Evolutionary conservation across 2,329 filamentous ascomycete species (phyloP).

Genomic region (Madurella mycetomatis): DNA sequence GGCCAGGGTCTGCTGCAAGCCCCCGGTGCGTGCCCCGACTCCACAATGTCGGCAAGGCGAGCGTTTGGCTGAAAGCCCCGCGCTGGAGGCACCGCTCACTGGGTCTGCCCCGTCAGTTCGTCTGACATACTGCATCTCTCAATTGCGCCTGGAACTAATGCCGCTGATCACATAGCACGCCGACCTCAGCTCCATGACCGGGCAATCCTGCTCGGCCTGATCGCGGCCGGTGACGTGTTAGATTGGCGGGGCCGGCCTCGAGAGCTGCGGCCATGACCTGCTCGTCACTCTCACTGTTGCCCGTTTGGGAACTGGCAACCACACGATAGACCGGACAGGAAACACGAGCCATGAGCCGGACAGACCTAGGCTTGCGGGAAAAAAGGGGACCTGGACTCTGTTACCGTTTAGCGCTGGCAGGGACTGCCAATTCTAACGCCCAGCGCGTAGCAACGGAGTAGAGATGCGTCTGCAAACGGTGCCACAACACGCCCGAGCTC

Average conservation of each 20-base stretch:
- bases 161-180: background rate
- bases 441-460: background rate
- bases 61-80: too few relatives aligned
- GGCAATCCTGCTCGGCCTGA: constrained; percentile 9
- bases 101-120: background rate
- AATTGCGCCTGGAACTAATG: background rate
- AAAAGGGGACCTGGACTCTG: background rate
- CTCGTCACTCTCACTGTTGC: constrained; percentile 19
- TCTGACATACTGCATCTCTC: background rate
- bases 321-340: background rate
- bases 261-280: constrained; percentile 21
- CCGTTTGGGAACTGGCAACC: constrained; percentile 8
- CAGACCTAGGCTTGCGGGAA: background rate
- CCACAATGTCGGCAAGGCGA: too few relatives aligned
- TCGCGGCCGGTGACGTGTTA: constrained; percentile 23
- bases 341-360: background rate
- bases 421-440: background rate
- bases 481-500: too few relatives aligned
- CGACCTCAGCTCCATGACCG: background rate
- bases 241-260: constrained; percentile 20
- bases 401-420: background rate
- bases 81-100: background rate
- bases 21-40: too few relatives aligned
- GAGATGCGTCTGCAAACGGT: background rate
- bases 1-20: too few relatives aligned